Evolutionary conservation across 2,329 filamentous ascomycete species (phyloP).

Genomic region (Colletotrichum plurivorum): DNA sequence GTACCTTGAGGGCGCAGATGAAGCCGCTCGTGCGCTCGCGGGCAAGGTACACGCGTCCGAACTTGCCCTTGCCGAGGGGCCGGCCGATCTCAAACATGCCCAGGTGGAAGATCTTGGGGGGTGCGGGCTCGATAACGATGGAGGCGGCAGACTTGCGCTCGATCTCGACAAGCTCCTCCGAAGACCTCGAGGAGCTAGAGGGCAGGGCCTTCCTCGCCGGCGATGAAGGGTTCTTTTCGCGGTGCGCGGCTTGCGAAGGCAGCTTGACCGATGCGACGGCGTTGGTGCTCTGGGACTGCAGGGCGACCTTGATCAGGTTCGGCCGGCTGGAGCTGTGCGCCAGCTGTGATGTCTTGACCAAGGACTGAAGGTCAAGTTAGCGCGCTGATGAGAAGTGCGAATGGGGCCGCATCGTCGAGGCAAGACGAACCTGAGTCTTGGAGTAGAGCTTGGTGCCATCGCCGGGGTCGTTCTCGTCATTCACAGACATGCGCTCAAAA

Average conservation of each 20-base stretch:
- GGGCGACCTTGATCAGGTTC: slow-evolving; percentile 87
- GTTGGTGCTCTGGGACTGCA: slow-evolving; percentile 83
- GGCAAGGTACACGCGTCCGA: slow-evolving; percentile 87
- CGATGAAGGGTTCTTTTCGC: slow-evolving; percentile 64
- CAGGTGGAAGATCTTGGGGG: slow-evolving; percentile 81
- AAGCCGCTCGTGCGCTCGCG: slow-evolving; percentile 84
- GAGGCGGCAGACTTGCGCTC: slow-evolving; percentile 65
- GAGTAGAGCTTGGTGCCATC: slow-evolving; percentile 70
- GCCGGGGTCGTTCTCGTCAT: slow-evolving; percentile 84
- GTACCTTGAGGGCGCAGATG: slow-evolving; percentile 88
- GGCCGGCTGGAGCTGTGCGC: slow-evolving; percentile 74
- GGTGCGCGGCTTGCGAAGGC: slow-evolving; percentile 75
- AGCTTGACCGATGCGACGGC: slow-evolving; percentile 76
- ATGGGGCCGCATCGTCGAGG: background rate
- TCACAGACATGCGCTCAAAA: slow-evolving; percentile 90
- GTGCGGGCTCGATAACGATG: slow-evolving; percentile 69
- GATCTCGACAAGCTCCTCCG: slow-evolving; percentile 64
- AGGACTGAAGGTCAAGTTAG: slow-evolving; percentile 53
- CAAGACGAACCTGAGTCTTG: slow-evolving; percentile 80
- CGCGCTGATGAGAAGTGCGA: slow-evolving; percentile 38
- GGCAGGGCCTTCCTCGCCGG: slow-evolving; percentile 66
- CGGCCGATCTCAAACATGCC: slow-evolving; percentile 96
- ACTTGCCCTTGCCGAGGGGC: slow-evolving; percentile 89
- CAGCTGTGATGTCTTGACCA: slow-evolving; percentile 58
- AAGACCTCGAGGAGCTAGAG: slow-evolving; percentile 53